A percentile compares a stretch with the other conserved stretches of the same genome.
These are phyloP conservation scores for Psilocybe sp. DNA, from an alignment of 768 basidiomycete genomes.

Conservation along the genomic window DNA sequence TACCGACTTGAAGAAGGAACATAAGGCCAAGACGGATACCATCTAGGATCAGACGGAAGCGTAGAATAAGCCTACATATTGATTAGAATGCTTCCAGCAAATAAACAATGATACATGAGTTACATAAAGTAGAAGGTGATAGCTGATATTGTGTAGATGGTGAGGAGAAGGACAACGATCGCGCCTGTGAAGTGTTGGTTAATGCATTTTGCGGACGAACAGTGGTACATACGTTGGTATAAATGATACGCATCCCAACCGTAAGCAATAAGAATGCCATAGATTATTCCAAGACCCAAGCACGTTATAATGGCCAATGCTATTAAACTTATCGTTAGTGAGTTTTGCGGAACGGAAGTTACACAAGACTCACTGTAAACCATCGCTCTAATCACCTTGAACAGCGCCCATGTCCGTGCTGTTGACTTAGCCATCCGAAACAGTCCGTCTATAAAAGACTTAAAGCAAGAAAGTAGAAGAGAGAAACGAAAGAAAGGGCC, in stretches of 20 bases:
- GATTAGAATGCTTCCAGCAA: background rate
- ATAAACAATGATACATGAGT: background rate
- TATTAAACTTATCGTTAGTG: no score
- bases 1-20: constrained; percentile 30
- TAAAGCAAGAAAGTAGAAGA: constrained; percentile 15
- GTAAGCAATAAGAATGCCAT: constrained; percentile 29
- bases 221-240: constrained; percentile 28
- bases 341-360: no score
- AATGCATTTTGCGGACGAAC: background rate
- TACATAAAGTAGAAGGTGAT: constrained; percentile 37
- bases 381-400: constrained; percentile 29
- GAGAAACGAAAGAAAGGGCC: constrained; percentile 21
- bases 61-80: constrained; percentile 33
- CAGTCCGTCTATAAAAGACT: constrained; percentile 3
- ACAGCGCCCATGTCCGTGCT: constrained; percentile 26
- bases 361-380: constrained; percentile 30
- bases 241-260: constrained; percentile 30
- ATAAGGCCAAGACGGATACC: constrained; percentile 28
- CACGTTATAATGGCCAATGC: constrained; percentile 30
- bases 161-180: constrained; percentile 28
- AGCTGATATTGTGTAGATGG: constrained; percentile 27
- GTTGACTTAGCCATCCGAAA: constrained; percentile 18
- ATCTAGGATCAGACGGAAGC: constrained; percentile 36
- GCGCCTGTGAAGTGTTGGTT: constrained; percentile 21
- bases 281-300: constrained; percentile 29